phyloP scores from a whole-genome alignment of 2,329 filamentous ascomycete species.

The Camillea tinctor region DNA sequence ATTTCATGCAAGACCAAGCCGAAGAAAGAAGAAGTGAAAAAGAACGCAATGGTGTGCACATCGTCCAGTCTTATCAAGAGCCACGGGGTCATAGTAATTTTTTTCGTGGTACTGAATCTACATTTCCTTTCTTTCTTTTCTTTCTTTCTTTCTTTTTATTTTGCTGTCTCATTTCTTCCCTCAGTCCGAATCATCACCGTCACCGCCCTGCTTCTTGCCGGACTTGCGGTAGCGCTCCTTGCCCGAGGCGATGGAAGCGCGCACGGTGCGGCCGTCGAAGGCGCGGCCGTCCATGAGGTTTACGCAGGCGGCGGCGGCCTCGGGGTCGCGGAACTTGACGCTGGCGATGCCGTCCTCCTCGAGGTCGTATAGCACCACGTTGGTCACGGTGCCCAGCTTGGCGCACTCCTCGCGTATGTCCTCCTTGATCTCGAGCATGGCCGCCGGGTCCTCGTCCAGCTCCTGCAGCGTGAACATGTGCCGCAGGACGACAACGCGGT shows the following conservation, averaged over 20 bases:
- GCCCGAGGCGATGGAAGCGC: constrained; percentile 69
- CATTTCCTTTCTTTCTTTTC: background rate
- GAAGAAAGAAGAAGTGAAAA: no score
- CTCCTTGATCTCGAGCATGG: constrained; percentile 87
- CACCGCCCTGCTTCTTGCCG: constrained; percentile 46
- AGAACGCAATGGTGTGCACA: no score
- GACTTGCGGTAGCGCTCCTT: constrained; percentile 72
- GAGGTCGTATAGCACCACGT: constrained; percentile 84
- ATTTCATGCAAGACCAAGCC: no score
- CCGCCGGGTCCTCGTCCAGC: constrained; percentile 79
- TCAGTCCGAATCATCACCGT: constrained; percentile 15
- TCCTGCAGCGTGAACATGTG: constrained; percentile 91
- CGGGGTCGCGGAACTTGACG: constrained; percentile 73
- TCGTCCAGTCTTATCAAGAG: no score
- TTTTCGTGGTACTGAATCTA: no score
- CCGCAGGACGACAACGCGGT: constrained; percentile 83
- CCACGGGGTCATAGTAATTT: no score
- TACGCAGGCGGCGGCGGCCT: constrained; percentile 72
- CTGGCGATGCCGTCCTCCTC: constrained; percentile 83
- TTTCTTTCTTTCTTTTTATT: background rate
- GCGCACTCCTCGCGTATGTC: constrained; percentile 88
- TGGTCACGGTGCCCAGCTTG: constrained; percentile 84
- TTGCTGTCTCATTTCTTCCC: background rate
- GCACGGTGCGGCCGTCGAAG: constrained; percentile 71
- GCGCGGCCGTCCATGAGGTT: constrained; percentile 74